Evolutionary conservation across 169 alveolate species (phyloP), one percentile per base, ranked within the genome.

Genomic region (Perkinsus marinus): DNA sequence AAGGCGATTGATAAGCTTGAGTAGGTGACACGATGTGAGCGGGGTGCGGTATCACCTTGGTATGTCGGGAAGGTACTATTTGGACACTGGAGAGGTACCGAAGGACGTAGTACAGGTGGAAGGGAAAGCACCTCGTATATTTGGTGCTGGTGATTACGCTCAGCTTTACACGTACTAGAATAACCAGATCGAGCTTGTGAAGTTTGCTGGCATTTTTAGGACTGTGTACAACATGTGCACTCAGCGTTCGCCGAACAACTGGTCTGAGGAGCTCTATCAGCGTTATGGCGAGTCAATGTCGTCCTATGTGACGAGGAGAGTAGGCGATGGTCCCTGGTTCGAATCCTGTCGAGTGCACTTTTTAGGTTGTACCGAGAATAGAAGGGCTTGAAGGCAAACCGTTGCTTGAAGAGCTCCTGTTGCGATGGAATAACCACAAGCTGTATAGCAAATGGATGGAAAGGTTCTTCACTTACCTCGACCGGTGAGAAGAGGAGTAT

Each of bases 391-490:
- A 91, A 34, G 92, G 94, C 3, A 39, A 68, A 30, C 39, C 89
- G 43, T 92, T 95, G 30, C 90, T 95, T 16, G 91, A 79, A 30
- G 96, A 94, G 90, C 91, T 95, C 92, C 93, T 91, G 47, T 91
- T 89, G 10, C 95, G 96, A 41, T 95, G 97, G 97, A 91, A 93
- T 39, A 94, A 95, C 90, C 95, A 95, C 92, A 94, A 93, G 93
- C 92, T 94, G 36, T 94, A 95, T 39, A 93, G 94, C 47, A 95
- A 94, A 92, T 95, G 97, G 97, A 92, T 95, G 94, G 96, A 94
- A 57, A 93, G 95, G 30, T 95, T 95, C 93, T 95, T 95, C 94
- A 95, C 96, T 13, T 95, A 95, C 91, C 92, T 95, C 92, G 96
- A 93, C 90, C 94, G 94, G 43, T 94, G 92, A 92, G 92, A 92